phyloP scores from a whole-genome alignment of 176 grass and related monocot species.

The sorghum (Sorghum bicolor) region Sorghum_bicolor_NCBIv3 NC_012871.2:20698001-20698500 shows the following conservation, averaged over 20 bases:
- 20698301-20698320: constrained; percentile 29
- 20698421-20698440: constrained; percentile 34
- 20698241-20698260: constrained; percentile 48
- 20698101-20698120: neutral
- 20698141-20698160: constrained; percentile 11
- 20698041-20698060: no score
- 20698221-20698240: constrained; percentile 27
- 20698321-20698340: constrained; percentile 19
- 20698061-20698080: no score
- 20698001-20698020: no score
- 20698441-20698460: neutral
- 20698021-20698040: no score
- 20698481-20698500: constrained; percentile 17
- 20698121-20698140: neutral
- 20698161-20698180: constrained; percentile 18
- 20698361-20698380: constrained; percentile 4
- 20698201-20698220: constrained; percentile 16
- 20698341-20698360: constrained; percentile 16
- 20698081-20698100: no score
- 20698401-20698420: constrained; percentile 2
- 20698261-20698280: constrained; percentile 25
- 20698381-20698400: constrained; percentile 9
- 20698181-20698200: constrained; percentile 32
- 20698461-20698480: constrained; percentile 31
- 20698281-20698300: constrained; percentile 24